These are phyloP conservation scores for Ambrosia hybrid DNA, from an alignment of 140 eudicot genomes.

Conservation along the genomic window DNA sequence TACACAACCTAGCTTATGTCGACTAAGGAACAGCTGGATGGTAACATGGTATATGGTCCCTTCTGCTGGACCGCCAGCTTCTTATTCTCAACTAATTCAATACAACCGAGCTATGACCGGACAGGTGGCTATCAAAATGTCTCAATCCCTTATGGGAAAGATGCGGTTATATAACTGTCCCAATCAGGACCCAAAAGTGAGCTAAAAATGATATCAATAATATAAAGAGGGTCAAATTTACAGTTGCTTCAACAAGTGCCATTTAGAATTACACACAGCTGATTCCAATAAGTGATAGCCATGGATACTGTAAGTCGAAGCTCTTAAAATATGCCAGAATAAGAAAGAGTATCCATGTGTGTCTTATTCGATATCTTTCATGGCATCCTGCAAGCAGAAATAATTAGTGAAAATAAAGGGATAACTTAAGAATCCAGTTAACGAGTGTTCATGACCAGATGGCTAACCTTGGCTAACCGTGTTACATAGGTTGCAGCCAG, in stretches of 20 bases:
- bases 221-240: constrained; percentile 33
- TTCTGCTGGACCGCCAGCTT: too few species aligned
- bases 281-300: constrained; percentile 19
- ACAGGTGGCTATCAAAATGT: too few species aligned
- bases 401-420: not conserved
- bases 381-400: constrained; percentile 51
- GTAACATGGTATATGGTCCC: too few species aligned
- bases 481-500: constrained; percentile 94
- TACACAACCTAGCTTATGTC: too few species aligned
- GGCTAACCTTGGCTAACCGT: constrained; percentile 79
- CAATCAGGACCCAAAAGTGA: not conserved
- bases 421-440: not conserved
- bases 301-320: constrained; percentile 15
- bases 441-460: constrained; percentile 11
- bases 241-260: constrained; percentile 36
- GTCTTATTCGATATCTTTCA: constrained; percentile 58
- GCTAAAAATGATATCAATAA: constrained; percentile 10
- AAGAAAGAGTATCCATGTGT: not conserved
- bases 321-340: constrained; percentile 13
- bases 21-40: too few species aligned
- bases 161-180: too few species aligned
- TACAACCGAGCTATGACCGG: too few species aligned
- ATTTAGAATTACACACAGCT: constrained; percentile 21
- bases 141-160: too few species aligned
- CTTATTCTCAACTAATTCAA: too few species aligned